Base-by-base conservation (phyloP, 148 eudicot genomes). In the Silene uniflora region DNA sequence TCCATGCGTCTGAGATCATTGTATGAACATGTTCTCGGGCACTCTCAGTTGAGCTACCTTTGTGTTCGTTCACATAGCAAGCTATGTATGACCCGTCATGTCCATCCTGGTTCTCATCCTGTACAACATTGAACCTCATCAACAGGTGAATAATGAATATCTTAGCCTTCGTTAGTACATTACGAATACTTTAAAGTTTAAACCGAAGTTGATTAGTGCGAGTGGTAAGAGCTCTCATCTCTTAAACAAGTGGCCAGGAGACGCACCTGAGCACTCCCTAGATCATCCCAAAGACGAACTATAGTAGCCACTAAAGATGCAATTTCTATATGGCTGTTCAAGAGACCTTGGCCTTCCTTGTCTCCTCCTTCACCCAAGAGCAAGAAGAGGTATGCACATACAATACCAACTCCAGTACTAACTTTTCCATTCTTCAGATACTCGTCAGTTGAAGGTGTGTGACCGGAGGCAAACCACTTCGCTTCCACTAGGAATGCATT, bases 211-310 rank as follows among this genome's bases (percentile, higher is more conserved):
- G 1, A 29, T 29, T 29, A 4, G 32, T 29, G 32, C 4, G 32
- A 29, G 32, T 29, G 32, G 32, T 29, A 29, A 29, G 4, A 29
- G 32, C 4, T 29, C 32, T 1, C 4, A 29, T 29, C 32, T 29
- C 32, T 29, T 29, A 29, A 4, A 29, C 32, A 29, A 29, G 32
- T 29, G 32, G 32, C 4, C 32, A 4, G 52, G 1, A 19, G 7
- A 42, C 59, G 10, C 46, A 88, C 96, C 90, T 86, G 75, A 32
- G 88, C 82, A 60, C 85, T 84, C 77, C 89, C 91, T 69, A 91
- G 69, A 73, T 89, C 94, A 75, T 92, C 88, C 83, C 81, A 88
- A 75, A 92, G 92, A 7, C 96, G 91, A 78, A 86, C 82, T 75
- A 92, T 87, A 35, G 85, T 81, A 14, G 88, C 96, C 4, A 70